Conservation (phyloP, 139 green algal species). For the Picochlorum sp. region DNA sequence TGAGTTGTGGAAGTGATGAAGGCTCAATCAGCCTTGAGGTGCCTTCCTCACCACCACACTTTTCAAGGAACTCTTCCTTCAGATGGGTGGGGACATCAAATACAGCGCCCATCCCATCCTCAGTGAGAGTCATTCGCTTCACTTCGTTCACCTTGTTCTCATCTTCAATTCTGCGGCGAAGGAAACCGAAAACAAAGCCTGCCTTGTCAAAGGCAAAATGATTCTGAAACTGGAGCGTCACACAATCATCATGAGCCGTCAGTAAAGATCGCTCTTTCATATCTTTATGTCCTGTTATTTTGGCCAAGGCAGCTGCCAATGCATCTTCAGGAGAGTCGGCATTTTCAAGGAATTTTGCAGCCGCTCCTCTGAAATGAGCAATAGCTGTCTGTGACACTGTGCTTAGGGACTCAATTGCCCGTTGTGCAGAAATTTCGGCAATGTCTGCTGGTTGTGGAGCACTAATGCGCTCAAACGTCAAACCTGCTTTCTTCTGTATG, state of each 20-base stretch:
- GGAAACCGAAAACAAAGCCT: constrained; percentile 64
- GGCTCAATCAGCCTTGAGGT: constrained; percentile 15
- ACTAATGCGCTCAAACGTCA: constrained; percentile 82
- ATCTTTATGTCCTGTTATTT: constrained; percentile 75
- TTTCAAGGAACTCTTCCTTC: constrained; percentile 44
- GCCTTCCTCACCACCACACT: constrained; percentile 24
- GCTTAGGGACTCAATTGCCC: constrained; percentile 48
- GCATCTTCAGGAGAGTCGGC: constrained; percentile 42
- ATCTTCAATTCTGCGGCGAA: constrained; percentile 50
- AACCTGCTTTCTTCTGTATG: constrained; percentile 70
- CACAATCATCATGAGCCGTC: constrained; percentile 75
- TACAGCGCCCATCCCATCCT: constrained; percentile 69
- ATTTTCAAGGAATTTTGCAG: constrained; percentile 45
- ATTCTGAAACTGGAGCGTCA: constrained; percentile 56
- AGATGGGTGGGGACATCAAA: constrained; percentile 80
- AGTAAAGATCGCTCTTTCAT: constrained; percentile 71
- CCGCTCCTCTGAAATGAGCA: constrained; percentile 42
- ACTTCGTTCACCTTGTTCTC: constrained; percentile 54
- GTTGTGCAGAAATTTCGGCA: constrained; percentile 60
- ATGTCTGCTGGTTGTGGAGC: constrained; percentile 87
- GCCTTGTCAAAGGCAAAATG: constrained; percentile 18
- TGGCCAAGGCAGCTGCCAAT: constrained; percentile 78
- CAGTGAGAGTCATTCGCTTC: constrained; percentile 75
- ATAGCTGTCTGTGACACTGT: constrained; percentile 56
- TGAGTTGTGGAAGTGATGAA: constrained; percentile 50